Percentiles rank a stretch among this genome's conserved stretches.
phyloP scores from a whole-genome alignment of 1,139 yeast genomes.

The Yamadazyma oceani region DNA sequence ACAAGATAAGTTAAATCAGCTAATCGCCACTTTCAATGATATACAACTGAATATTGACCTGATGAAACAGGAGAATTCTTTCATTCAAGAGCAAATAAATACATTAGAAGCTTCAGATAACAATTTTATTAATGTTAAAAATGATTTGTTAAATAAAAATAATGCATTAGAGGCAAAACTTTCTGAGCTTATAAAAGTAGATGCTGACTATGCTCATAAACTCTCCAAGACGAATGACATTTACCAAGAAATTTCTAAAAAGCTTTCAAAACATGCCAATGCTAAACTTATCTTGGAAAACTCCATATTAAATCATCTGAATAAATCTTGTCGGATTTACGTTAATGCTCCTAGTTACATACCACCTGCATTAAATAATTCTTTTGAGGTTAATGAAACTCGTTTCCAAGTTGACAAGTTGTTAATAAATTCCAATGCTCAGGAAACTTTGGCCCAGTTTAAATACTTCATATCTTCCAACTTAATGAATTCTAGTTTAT shows the following conservation, averaged over 20 bases:
- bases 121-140: slow-evolving; percentile 9
- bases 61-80: slow-evolving; percentile 1
- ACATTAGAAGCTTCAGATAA: slow-evolving; percentile 5
- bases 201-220: slow-evolving; percentile 8
- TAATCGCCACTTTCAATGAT: slow-evolving; percentile 16
- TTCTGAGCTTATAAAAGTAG: slow-evolving; percentile 7
- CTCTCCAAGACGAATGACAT: slow-evolving; percentile 7
- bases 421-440: slow-evolving; percentile 8
- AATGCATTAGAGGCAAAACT: slow-evolving; percentile 13
- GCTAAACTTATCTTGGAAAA: slow-evolving; percentile 49
- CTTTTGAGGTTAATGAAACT: slow-evolving; percentile 7
- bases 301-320: slow-evolving; percentile 50
- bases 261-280: slow-evolving; percentile 22
- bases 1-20: slow-evolving; percentile 7
- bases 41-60: slow-evolving; percentile 10
- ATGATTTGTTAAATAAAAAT: slow-evolving; percentile 7
- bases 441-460: slow-evolving; percentile 11
- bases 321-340: slow-evolving; percentile 34
- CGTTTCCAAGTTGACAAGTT: slow-evolving; percentile 23
- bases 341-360: slow-evolving; percentile 14
- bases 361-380: neutral
- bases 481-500: slow-evolving; percentile 5
- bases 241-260: slow-evolving; percentile 15
- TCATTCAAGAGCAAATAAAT: slow-evolving; percentile 2
- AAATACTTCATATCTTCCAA: slow-evolving; percentile 10